Evolutionary conservation across 192 early-diverging fungal genomes (phyloP).

Genomic region (Umbelopsis isabellina): DNA sequence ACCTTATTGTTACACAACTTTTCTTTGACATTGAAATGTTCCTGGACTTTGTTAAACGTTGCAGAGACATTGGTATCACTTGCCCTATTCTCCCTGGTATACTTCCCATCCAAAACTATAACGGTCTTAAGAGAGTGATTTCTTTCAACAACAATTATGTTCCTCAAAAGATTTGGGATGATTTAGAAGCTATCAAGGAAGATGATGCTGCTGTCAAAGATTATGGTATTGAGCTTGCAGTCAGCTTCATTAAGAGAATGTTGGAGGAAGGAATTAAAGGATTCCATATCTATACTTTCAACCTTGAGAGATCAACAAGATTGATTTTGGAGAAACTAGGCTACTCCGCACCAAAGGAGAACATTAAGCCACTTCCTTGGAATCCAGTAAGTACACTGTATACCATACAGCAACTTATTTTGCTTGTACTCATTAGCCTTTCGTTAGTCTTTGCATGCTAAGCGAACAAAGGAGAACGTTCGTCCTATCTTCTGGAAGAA

Average conservation of each 20-base stretch:
- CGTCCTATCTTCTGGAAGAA: conserved; percentile 99
- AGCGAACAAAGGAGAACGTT: conserved; percentile 91
- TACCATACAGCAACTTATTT: neutral
- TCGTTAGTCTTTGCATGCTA: conserved; percentile 50
- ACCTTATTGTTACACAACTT: conserved; percentile 94
- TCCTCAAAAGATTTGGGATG: conserved; percentile 70
- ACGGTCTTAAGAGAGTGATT: conserved; percentile 87
- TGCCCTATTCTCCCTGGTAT: conserved; percentile 90
- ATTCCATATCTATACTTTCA: conserved; percentile 95
- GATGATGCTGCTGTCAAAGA: conserved; percentile 97
- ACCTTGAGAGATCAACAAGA: conserved; percentile 84
- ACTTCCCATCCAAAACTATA: conserved; percentile 93
- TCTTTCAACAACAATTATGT: conserved; percentile 84
- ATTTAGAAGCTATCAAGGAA: conserved; percentile 89
- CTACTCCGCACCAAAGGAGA: conserved; percentile 69
- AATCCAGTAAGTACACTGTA: conserved; percentile 61
- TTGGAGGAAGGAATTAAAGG: conserved; percentile 55
- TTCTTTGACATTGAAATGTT: conserved; percentile 88
- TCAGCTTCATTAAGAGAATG: conserved; percentile 73
- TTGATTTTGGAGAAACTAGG: conserved; percentile 79
- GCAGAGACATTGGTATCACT: conserved; percentile 72
- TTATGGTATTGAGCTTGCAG: conserved; percentile 82
- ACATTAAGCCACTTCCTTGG: conserved; percentile 76
- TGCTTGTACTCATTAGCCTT: conserved; percentile 14
- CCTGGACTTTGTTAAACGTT: conserved; percentile 74